phyloP scores from a whole-genome alignment of 441 rosid genomes.

The Gossypium gossypioides region DNA sequence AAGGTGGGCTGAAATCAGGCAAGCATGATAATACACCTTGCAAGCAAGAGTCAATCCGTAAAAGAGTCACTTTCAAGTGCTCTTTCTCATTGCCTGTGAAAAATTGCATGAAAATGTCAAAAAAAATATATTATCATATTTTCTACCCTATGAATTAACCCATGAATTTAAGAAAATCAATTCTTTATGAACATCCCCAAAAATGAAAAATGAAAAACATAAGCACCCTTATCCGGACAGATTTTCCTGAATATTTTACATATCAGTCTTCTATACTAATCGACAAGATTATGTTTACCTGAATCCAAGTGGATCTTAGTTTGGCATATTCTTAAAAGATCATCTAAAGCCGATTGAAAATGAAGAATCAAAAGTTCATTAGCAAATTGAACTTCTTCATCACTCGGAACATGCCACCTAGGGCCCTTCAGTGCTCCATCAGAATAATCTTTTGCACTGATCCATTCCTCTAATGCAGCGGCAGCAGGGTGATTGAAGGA shows the following conservation, averaged over 20 bases:
- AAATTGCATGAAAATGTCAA: conserved; percentile 16
- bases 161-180: neutral
- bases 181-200: neutral
- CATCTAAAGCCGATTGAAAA: conserved; percentile 83
- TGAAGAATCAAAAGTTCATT: conserved; percentile 85
- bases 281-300: conserved; percentile 36
- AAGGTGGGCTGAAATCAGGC: conserved; percentile 94
- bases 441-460: conserved; percentile 75
- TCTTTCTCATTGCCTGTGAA: conserved; percentile 90
- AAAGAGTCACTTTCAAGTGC: conserved; percentile 95
- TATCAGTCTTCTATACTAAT: neutral
- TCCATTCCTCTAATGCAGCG: conserved; percentile 78
- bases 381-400: conserved; percentile 89
- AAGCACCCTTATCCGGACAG: neutral
- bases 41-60: conserved; percentile 94
- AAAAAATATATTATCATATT: neutral
- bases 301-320: conserved; percentile 71
- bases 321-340: conserved; percentile 74
- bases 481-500: conserved; percentile 73
- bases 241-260: conserved; percentile 8
- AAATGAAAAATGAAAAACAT: conserved; percentile 7
- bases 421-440: conserved; percentile 46
- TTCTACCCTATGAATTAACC: neutral
- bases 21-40: conserved; percentile 99
- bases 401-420: conserved; percentile 84